phyloP scores from a whole-genome alignment of 352 stramenopile genomes.

The Pythium apleroticum region DNA sequence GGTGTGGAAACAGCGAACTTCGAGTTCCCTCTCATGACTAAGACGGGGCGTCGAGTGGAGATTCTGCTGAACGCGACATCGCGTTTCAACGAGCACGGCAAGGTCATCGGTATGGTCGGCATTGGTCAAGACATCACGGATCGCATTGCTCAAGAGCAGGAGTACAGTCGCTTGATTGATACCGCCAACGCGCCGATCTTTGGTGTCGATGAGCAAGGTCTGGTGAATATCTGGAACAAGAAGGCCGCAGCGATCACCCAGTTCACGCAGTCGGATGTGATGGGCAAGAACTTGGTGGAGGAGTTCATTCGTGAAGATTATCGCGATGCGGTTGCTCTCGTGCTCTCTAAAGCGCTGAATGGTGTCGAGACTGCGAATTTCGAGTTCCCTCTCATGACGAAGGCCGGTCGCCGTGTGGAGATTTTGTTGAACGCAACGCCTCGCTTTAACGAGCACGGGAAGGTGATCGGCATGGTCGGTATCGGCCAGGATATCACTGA shows the following conservation, averaged over 20 bases:
- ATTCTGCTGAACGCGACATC: slow-evolving; percentile 37
- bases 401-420: slow-evolving; percentile 51
- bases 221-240: slow-evolving; percentile 73
- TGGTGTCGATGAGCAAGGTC: slow-evolving; percentile 59
- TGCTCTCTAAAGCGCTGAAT: slow-evolving; percentile 42
- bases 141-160: slow-evolving; percentile 14
- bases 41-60: slow-evolving; percentile 28
- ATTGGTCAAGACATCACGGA: slow-evolving; percentile 30
- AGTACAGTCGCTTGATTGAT: slow-evolving; percentile 24
- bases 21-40: slow-evolving; percentile 32
- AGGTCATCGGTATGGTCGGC: slow-evolving; percentile 35
- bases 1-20: slow-evolving; percentile 17
- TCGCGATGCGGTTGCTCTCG: slow-evolving; percentile 36
- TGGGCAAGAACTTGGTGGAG: slow-evolving; percentile 49
- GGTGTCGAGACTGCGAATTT: slow-evolving; percentile 55
- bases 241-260: slow-evolving; percentile 71
- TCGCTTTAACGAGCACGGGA: slow-evolving; percentile 47
- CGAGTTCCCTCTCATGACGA: slow-evolving; percentile 70
- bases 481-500: slow-evolving; percentile 60
- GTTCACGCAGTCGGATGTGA: slow-evolving; percentile 57
- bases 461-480: slow-evolving; percentile 54
- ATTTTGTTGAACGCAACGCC: slow-evolving; percentile 67
- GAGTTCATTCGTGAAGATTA: slow-evolving; percentile 56
- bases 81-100: slow-evolving; percentile 28
- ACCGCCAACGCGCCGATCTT: slow-evolving; percentile 52